A percentile compares a stretch with the other conserved stretches of the same genome.
Conservation (phyloP, 2,329 filamentous ascomycete genomes). For the Daldinia eschscholtzii region DNA sequence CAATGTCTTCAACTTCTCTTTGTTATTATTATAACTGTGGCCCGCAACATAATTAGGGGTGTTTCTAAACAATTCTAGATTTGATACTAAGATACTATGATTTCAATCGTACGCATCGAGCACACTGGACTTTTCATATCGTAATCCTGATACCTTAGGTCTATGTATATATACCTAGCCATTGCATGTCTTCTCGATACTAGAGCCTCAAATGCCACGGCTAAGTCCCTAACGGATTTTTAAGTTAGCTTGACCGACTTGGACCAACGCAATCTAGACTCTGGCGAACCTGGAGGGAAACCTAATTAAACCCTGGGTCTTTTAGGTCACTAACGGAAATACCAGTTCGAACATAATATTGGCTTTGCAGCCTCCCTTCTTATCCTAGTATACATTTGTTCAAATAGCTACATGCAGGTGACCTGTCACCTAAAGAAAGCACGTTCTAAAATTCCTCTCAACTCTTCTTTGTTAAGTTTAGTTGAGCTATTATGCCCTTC, state of each 20-base stretch:
- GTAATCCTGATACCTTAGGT: too few relatives aligned
- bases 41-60: neutral
- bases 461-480: too few relatives aligned
- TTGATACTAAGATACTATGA: neutral
- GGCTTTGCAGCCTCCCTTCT: neutral
- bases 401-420: neutral
- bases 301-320: neutral
- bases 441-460: neutral
- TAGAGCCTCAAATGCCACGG: too few relatives aligned
- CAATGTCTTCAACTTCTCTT: neutral
- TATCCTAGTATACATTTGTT: neutral
- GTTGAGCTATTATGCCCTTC: neutral
- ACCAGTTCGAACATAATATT: neutral
- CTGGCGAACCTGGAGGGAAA: neutral
- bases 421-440: neutral
- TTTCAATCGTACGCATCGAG: too few relatives aligned
- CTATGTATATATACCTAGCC: too few relatives aligned
- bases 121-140: too few relatives aligned
- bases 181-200: too few relatives aligned
- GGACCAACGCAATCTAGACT: neutral
- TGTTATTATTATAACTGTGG: neutral
- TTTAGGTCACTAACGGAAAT: neutral
- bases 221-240: too few relatives aligned
- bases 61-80: neutral
- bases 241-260: too few relatives aligned